Percentiles rank a stretch among this genome's conserved stretches.
Conservation (phyloP, 805 yeast genomes). For the Myxozyma mucilagina region DNA sequence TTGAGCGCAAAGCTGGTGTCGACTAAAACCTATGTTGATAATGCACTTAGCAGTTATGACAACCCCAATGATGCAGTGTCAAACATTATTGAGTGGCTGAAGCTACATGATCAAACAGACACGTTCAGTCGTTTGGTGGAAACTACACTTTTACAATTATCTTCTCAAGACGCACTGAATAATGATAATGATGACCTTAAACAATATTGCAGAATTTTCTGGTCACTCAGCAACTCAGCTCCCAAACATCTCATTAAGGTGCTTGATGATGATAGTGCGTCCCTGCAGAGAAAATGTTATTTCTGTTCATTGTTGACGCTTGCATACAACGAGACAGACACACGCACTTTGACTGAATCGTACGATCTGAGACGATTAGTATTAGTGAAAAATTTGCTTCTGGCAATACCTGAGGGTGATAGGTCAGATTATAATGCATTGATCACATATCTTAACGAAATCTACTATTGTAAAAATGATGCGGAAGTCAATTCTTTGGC, state of each 20-base stretch:
- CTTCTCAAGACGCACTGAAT: not conserved
- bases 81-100: constrained; percentile 35
- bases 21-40: not conserved
- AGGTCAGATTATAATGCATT: too few relatives aligned
- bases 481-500: too few relatives aligned
- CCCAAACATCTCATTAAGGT: not conserved
- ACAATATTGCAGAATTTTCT: not conserved
- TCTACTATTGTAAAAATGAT: too few relatives aligned
- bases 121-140: not conserved
- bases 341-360: too few relatives aligned
- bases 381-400: too few relatives aligned
- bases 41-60: constrained; percentile 4
- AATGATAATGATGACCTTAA: not conserved
- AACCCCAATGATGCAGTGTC: constrained; percentile 50
- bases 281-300: not conserved
- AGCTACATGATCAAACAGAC: not conserved
- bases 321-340: not conserved
- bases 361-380: too few relatives aligned
- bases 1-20: not conserved
- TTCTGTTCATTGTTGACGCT: not conserved
- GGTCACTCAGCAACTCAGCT: not conserved
- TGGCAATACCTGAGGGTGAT: too few relatives aligned
- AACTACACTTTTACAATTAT: not conserved
- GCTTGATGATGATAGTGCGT: not conserved
- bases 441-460: too few relatives aligned